A percentile compares a stretch with the other conserved stretches of the same genome.
Evolutionary conservation across 495 filamentous ascomycete species (phyloP).

Genomic region (Polyplosphaeria fusca): DNA sequence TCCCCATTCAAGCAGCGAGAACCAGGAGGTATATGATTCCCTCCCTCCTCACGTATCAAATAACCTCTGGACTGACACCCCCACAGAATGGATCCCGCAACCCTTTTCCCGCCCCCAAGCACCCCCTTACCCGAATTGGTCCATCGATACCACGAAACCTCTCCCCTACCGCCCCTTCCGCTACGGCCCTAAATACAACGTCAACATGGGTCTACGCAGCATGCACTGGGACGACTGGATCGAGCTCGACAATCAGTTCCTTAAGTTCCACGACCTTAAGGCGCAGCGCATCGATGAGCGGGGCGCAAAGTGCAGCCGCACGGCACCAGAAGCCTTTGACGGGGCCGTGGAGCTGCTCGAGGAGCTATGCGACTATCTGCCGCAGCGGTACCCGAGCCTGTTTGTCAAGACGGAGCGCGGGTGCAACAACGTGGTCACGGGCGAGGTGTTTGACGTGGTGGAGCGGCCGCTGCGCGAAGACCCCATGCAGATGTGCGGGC

Average conservation of each 20-base stretch:
- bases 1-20: constrained; percentile 27
- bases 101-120: constrained; percentile 67
- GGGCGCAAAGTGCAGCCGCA: constrained; percentile 65
- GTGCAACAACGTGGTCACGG: constrained; percentile 67
- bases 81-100: constrained; percentile 66
- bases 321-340: constrained; percentile 70
- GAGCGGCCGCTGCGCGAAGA: constrained; percentile 70
- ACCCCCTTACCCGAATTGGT: constrained; percentile 67
- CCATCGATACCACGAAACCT: constrained; percentile 67
- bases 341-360: constrained; percentile 78
- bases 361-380: constrained; percentile 72
- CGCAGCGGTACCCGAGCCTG: constrained; percentile 74
- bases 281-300: constrained; percentile 66
- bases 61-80: constrained; percentile 7
- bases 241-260: constrained; percentile 80
- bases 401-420: constrained; percentile 63
- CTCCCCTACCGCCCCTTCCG: constrained; percentile 82
- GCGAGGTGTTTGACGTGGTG: constrained; percentile 69
- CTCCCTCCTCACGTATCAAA: not conserved
- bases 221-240: constrained; percentile 85
- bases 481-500: constrained; percentile 69
- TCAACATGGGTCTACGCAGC: constrained; percentile 79
- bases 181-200: constrained; percentile 73
- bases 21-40: constrained; percentile 37
- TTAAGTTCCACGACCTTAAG: constrained; percentile 73